Base-by-base conservation (phyloP, 2,329 filamentous ascomycete genomes). In the Cladosporium phlei region DNA sequence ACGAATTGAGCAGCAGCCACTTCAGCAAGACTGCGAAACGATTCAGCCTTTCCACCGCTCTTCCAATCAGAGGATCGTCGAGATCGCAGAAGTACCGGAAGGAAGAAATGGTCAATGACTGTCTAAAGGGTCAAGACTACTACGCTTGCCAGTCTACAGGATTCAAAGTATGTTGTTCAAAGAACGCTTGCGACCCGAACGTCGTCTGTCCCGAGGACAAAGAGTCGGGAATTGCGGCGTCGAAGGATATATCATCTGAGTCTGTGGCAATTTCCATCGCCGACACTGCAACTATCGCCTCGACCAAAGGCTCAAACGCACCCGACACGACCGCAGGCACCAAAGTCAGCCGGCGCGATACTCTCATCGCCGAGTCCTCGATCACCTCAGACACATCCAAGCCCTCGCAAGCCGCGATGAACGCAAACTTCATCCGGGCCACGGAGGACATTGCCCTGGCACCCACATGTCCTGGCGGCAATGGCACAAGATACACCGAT, bases 131-230 rank as follows among this genome's bases (percentile, higher is more conserved):
- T n/a, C 37, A 47, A 12, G 28, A 34, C n/a, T 47, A 39, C 28
- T 47, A 47, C 22, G 24, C n/a, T 10, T 47, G 45, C 16, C 37
- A 47, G n/a, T 34, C 45, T 7, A 47, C 21, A 35, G 56, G 57
- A n/a, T 61, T 58, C 38, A 52, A 17, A 30, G 58, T 57, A 14
- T 61, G 58, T 38, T 61, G 58, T 40, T 54, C 53, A 11, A 50
- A 52, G 17, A 49, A 59, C 22, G 53, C 58, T 9, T 61, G 58
- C 47, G 50, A 55, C 39, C 47, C 52, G 21, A 40, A 48, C 5
- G 40, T 48, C 27, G 30, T 47, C 30, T 54, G 54, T 38, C 48
- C 52, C 28, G 53, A 60, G 38, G 28, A 24, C 38, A 37, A 32
- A 22, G 5, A 20, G 11, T 27, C 25, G 20, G 37, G 24, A 43